Evolutionary conservation across 192 early-diverging fungal species (phyloP).

Genomic region (Coemansia asiatica): DNA sequence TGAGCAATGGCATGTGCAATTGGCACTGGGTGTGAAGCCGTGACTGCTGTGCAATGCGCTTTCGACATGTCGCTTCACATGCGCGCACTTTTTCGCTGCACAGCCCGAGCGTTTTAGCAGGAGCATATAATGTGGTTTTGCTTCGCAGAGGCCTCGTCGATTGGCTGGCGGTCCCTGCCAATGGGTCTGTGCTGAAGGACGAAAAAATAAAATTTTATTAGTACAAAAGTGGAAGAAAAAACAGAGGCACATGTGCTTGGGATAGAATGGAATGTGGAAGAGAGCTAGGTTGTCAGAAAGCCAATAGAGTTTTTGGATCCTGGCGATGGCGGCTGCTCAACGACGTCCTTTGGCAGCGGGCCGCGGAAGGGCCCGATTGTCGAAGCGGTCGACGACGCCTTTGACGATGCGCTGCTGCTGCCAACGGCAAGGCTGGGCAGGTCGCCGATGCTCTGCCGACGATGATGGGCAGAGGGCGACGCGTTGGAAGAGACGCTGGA

Average conservation of each 20-base stretch:
- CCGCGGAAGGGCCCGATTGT: slow-evolving; percentile 13
- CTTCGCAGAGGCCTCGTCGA: too few species aligned
- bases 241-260: too few species aligned
- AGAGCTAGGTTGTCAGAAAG: slow-evolving; percentile 31
- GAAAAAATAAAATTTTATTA: too few species aligned
- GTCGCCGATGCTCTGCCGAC: slow-evolving; percentile 13
- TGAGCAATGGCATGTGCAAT: neutral
- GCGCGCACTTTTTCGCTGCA: neutral
- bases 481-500: neutral
- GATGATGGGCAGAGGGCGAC: neutral
- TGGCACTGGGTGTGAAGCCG: neutral
- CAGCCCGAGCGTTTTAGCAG: too few species aligned
- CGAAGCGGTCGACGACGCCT: slow-evolving; percentile 21
- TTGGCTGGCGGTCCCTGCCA: neutral
- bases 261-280: too few species aligned
- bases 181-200: neutral
- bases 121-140: too few species aligned
- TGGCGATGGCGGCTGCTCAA: neutral
- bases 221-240: too few species aligned
- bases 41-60: neutral
- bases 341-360: slow-evolving; percentile 4
- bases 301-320: slow-evolving; percentile 37
- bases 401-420: slow-evolving; percentile 2
- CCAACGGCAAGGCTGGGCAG: neutral
- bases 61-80: neutral